These are phyloP conservation scores for Stellera chamaejasme DNA, from an alignment of 345 rosid species.

Conservation along the genomic window DNA sequence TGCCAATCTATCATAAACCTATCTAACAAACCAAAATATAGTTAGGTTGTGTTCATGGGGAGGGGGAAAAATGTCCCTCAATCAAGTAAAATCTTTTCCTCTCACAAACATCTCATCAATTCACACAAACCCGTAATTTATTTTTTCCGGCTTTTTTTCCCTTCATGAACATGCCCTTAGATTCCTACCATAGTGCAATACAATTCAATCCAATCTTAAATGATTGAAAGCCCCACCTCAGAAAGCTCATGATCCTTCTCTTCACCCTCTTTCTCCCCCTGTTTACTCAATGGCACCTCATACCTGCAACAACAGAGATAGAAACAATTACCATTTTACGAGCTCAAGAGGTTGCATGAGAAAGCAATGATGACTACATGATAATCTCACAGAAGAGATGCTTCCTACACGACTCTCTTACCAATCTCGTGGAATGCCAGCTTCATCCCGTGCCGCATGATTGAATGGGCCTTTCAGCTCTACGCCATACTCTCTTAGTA, in stretches of 20 bases:
- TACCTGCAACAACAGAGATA: slow-evolving; percentile 39
- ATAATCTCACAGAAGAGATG: background rate
- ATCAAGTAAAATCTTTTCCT: no score
- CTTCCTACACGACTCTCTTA: slow-evolving; percentile 16
- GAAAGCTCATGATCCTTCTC: slow-evolving; percentile 43
- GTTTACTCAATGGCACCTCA: slow-evolving; percentile 32
- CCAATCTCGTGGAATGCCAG: slow-evolving; percentile 94
- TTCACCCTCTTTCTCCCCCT: slow-evolving; percentile 22
- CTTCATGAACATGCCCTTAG: no score
- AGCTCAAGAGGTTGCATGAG: background rate
- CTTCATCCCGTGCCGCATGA: slow-evolving; percentile 76
- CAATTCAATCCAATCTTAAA: slow-evolving; percentile 4
- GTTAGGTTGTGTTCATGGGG: no score
- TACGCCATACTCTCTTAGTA: slow-evolving; percentile 64
- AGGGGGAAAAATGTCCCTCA: no score
- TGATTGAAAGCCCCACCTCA: slow-evolving; percentile 25
- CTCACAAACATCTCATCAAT: no score
- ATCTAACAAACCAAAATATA: slow-evolving; percentile 12
- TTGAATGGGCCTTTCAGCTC: slow-evolving; percentile 95
- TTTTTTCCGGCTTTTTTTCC: no score
- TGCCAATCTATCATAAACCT: slow-evolving; percentile 81
- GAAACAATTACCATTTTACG: background rate
- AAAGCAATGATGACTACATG: slow-evolving; percentile 1
- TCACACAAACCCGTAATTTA: no score
- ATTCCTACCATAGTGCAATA: background rate